Evolutionary conservation across 768 basidiomycete species (phyloP).

Genomic region (Rhodotorula kratochvilovae): DNA sequence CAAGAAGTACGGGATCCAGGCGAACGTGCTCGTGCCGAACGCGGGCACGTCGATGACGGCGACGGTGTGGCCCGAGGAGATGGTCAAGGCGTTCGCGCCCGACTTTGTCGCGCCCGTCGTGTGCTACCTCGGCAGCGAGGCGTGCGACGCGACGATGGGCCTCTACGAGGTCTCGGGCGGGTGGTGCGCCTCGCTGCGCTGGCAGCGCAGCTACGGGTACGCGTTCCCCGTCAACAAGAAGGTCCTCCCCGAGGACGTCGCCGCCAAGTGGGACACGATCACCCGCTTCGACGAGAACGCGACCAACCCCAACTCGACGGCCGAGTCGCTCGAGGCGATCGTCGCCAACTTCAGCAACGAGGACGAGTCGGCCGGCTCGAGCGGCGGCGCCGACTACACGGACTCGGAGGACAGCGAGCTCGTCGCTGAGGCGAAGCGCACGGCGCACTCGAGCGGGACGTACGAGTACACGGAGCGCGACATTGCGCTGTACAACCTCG

Average conservation of each 20-base stretch:
- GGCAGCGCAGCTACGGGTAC: slow-evolving; percentile 83
- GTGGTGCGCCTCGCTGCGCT: slow-evolving; percentile 85
- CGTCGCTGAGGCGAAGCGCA: slow-evolving; percentile 75
- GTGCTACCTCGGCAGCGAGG: slow-evolving; percentile 77
- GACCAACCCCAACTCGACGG: slow-evolving; percentile 68
- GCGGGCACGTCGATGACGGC: slow-evolving; percentile 37
- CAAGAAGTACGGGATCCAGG: slow-evolving; percentile 79
- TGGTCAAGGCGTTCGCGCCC: slow-evolving; percentile 56
- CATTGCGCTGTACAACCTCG: slow-evolving; percentile 90
- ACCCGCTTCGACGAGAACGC: slow-evolving; percentile 81
- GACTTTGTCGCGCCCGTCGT: slow-evolving; percentile 90
- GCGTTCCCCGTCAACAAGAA: slow-evolving; percentile 76
- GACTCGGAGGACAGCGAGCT: slow-evolving; percentile 78
- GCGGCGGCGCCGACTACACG: slow-evolving; percentile 33
- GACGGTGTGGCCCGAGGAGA: slow-evolving; percentile 45
- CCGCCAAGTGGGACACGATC: slow-evolving; percentile 73
- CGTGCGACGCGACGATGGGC: slow-evolving; percentile 66
- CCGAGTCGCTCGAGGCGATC: slow-evolving; percentile 71
- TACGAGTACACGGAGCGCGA: slow-evolving; percentile 72
- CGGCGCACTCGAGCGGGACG: slow-evolving; percentile 54
- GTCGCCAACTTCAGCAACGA: slow-evolving; percentile 60
- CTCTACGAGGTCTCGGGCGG: slow-evolving; percentile 86
- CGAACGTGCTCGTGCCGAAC: slow-evolving; percentile 54
- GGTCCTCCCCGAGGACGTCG: slow-evolving; percentile 73
- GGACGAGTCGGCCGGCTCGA: slow-evolving; percentile 35